These are phyloP conservation scores for Candida gigantensis DNA, from an alignment of 1,139 yeast genomes.

Conservation along the genomic window DNA sequence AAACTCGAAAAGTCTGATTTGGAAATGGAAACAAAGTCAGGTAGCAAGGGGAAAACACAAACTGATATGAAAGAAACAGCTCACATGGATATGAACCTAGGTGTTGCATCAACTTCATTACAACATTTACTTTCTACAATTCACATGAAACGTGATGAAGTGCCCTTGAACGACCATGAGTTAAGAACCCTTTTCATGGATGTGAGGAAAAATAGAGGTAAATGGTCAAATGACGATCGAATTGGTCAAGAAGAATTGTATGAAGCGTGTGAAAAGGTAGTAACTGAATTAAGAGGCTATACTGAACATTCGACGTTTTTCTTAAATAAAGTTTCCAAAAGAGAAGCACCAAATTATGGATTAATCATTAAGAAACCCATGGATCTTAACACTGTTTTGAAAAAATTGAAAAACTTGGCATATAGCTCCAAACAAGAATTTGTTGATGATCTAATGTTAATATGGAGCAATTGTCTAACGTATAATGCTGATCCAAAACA, in stretches of 20 bases:
- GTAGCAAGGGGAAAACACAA: slow-evolving; percentile 6
- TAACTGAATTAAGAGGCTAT: slow-evolving; percentile 81
- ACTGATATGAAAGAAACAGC: slow-evolving; percentile 10
- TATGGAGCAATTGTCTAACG: slow-evolving; percentile 92
- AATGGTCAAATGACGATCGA: slow-evolving; percentile 94
- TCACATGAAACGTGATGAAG: slow-evolving; percentile 72
- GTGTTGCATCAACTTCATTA: slow-evolving; percentile 75
- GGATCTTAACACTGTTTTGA: slow-evolving; percentile 95
- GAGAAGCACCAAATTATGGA: slow-evolving; percentile 97
- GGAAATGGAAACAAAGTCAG: slow-evolving; percentile 51
- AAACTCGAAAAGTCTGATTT: slow-evolving; percentile 80
- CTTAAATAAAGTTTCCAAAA: slow-evolving; percentile 86
- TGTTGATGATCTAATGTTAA: slow-evolving; percentile 89
- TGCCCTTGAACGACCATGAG: slow-evolving; percentile 81
- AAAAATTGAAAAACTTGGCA: slow-evolving; percentile 77
- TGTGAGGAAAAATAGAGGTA: slow-evolving; percentile 90
- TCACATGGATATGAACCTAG: slow-evolving; percentile 21
- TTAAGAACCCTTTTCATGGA: slow-evolving; percentile 84
- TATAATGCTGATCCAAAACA: slow-evolving; percentile 96
- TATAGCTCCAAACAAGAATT: slow-evolving; percentile 84
- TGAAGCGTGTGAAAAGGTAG: slow-evolving; percentile 96
- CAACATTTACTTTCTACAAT: slow-evolving; percentile 79
- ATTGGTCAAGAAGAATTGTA: slow-evolving; percentile 97
- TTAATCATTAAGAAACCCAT: slow-evolving; percentile 88
- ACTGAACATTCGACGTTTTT: slow-evolving; percentile 98